Base-by-base conservation (phyloP, 495 filamentous ascomycete genomes). In the Penicillium lividum region DNA sequence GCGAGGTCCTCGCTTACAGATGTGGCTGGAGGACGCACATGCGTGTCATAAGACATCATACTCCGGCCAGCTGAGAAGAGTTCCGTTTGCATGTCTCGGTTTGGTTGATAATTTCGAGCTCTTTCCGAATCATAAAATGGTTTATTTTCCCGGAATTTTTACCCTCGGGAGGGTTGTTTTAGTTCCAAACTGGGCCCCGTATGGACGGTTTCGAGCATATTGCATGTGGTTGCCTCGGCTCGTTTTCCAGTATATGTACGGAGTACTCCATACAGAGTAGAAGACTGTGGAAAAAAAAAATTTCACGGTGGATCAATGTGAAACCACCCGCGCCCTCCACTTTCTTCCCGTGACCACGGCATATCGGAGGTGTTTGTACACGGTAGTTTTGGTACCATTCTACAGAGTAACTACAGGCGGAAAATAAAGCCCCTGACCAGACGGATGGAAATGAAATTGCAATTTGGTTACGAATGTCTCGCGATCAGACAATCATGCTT, bases 181-280 rank as follows among this genome's bases (percentile, higher is more conserved):
- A 40, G 38, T n/a, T 16, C 15, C 38, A 40, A 22, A 4, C 38
- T 40, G 34, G 10, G 10, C 13, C 11, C 4, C 38, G 6, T 16
- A 11, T 38, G 34, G 13, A 16, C 38, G 15, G 38, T 4, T 40
- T 5, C 38, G 5, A 40, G 38, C 38, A 40, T 40, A 16, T 40
- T 4, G 38, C 38, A 40, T 40, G 38, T 40, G 38, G 38, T 16
- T 5, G 54, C 63, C 63, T 63, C 63, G 63, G 63, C 54, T 56
- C 57, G 49, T 56, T 56, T 62, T 60, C 63, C 56, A 58, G 60
- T 58, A 66, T 51, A 29, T 47, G 54, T 22, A 22, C 22, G 22
- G 22, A 22, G 22, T 22, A 22, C 22, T 22, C 22, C 22, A 22
- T 22, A n/a, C n/a, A n/a, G n/a, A n/a, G n/a, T n/a, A 22, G 22